Evolutionary conservation across 192 early-diverging fungal species (phyloP).

Genomic region (Coemansia sp.): DNA sequence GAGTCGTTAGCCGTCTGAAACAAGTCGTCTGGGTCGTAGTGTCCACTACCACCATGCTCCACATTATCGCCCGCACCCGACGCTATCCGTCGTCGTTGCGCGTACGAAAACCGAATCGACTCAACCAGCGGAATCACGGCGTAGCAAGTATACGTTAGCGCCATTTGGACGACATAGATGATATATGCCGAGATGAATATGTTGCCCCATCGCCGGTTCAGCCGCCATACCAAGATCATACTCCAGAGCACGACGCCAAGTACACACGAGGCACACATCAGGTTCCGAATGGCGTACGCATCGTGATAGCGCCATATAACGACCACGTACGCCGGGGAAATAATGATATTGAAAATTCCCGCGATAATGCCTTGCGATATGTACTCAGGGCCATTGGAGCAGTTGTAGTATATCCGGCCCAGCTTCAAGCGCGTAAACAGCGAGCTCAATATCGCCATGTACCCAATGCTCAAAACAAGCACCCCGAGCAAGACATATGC

Average conservation of each 20-base stretch:
- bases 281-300: conserved; percentile 40
- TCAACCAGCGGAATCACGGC: conserved; percentile 21
- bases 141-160: conserved; percentile 26
- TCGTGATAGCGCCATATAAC: conserved; percentile 39
- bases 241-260: conserved; percentile 28
- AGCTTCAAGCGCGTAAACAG: conserved; percentile 28
- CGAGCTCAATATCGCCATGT: conserved; percentile 27
- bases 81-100: conserved; percentile 8
- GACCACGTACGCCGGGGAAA: conserved; percentile 20
- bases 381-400: conserved; percentile 22
- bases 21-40: neutral
- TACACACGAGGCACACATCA: conserved; percentile 16
- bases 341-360: conserved; percentile 28
- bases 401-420: conserved; percentile 28
- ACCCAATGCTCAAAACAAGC: conserved; percentile 3
- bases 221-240: conserved; percentile 24
- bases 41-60: neutral
- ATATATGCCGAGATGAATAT: conserved; percentile 20
- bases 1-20: neutral
- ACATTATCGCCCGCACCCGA: neutral
- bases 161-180: conserved; percentile 24
- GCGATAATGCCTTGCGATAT: conserved; percentile 16
- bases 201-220: conserved; percentile 14
- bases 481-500: neutral
- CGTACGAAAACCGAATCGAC: conserved; percentile 22